Conservation (phyloP, 257 asterid species). For the Craterostigma plantagineum region DNA sequence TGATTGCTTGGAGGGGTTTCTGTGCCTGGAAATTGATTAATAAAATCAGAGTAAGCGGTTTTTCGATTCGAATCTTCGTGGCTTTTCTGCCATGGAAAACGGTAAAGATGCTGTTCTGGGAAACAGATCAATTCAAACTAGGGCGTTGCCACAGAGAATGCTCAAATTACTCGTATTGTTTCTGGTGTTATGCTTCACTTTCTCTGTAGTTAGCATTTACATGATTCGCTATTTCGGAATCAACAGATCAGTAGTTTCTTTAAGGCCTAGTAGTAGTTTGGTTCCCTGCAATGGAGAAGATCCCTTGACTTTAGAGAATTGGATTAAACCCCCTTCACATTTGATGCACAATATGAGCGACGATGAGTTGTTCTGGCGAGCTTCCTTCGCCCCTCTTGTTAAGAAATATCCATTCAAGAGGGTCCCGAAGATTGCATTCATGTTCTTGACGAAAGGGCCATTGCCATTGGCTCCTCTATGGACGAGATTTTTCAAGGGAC, state of each 20-base stretch:
- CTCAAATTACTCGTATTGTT: constrained; percentile 28
- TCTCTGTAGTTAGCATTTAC: constrained; percentile 28
- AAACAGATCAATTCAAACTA: constrained; percentile 18
- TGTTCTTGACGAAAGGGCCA: constrained; percentile 55
- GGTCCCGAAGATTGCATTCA: constrained; percentile 41
- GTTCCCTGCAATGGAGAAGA: constrained; percentile 15
- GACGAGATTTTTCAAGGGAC: constrained; percentile 54
- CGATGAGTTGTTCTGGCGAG: constrained; percentile 41
- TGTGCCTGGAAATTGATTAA: too few species aligned
- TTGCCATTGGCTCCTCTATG: constrained; percentile 45
- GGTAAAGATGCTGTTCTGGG: constrained; percentile 21
- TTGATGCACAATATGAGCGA: constrained; percentile 48
- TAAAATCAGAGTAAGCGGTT: too few species aligned
- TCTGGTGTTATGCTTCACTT: constrained; percentile 23
- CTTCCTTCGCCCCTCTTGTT: constrained; percentile 24
- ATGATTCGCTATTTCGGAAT: constrained; percentile 33
- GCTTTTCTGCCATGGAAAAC: constrained; percentile 25
- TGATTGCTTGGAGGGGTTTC: too few species aligned
- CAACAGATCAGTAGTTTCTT: constrained; percentile 10
- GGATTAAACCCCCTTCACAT: constrained; percentile 25
- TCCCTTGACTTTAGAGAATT: constrained; percentile 10
- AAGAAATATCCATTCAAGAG: constrained; percentile 26
- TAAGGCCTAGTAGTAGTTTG: constrained; percentile 9
- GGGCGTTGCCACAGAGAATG: constrained; percentile 33
- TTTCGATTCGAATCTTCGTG: background rate